A percentile compares a stretch with the other conserved stretches of the same genome.
These are phyloP conservation scores for Colletotrichum orbiculare DNA, from an alignment of 2,329 filamentous ascomycete species.

Conservation along the genomic window DNA sequence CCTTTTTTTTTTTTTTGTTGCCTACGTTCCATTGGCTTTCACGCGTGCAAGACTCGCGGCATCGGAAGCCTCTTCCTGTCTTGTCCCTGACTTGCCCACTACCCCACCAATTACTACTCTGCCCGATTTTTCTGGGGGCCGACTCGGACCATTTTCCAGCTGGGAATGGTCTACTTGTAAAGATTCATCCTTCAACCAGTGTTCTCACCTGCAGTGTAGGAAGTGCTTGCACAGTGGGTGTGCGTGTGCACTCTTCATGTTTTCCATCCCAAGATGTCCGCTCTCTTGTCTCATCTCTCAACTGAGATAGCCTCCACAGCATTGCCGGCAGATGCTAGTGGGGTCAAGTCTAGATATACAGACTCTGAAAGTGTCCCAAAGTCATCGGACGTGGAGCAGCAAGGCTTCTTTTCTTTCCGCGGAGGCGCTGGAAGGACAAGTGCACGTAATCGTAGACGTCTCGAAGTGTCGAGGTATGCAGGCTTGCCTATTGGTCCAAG, in stretches of 20 bases:
- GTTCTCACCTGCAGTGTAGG: not conserved
- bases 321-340: no score
- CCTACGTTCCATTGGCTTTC: constrained; percentile 17
- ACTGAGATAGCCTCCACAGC: no score
- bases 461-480: constrained; percentile 12
- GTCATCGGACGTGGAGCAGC: no score
- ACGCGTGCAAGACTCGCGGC: constrained; percentile 22
- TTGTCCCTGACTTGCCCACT: constrained; percentile 20
- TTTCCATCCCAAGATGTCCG: constrained; percentile 11
- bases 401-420: no score
- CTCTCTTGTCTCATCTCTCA: no score
- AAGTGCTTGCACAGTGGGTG: no score
- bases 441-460: constrained; percentile 11
- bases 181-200: not conserved
- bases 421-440: not conserved
- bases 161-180: not conserved
- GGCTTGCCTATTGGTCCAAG: constrained; percentile 24
- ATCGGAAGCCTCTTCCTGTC: constrained; percentile 31
- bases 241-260: not conserved
- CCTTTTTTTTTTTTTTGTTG: constrained; percentile 2
- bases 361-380: no score
- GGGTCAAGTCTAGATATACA: no score
- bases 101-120: constrained; percentile 25
- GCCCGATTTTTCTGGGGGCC: constrained; percentile 25
- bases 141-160: constrained; percentile 29